Percentiles rank a stretch among this genome's conserved stretches.
Conservation (phyloP, 164 flowering plant species). For the Cinnamomum micranthum region DNA sequence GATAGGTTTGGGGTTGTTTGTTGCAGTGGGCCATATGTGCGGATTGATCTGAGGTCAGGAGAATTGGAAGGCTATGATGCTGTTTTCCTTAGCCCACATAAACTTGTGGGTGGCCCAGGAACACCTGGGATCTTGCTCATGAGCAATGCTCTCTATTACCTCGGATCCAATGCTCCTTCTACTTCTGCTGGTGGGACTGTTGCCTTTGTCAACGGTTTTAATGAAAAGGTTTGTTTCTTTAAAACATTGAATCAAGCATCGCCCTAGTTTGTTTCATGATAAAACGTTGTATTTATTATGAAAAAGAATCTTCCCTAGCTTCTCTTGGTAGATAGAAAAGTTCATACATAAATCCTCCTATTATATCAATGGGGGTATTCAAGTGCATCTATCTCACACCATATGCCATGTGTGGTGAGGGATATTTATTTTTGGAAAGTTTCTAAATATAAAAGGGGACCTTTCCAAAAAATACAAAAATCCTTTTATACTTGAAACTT, state of each 20-base stretch:
- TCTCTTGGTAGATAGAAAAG: too few species aligned
- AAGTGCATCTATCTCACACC: too few species aligned
- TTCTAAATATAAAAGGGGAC: too few species aligned
- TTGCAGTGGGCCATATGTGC: constrained; percentile 54
- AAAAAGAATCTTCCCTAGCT: too few species aligned
- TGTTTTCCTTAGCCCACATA: constrained; percentile 68
- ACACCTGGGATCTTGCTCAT: constrained; percentile 60
- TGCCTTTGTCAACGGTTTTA: constrained; percentile 53
- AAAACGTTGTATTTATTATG: too few species aligned
- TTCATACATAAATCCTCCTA: too few species aligned
- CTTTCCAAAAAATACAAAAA: too few species aligned
- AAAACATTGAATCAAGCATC: neutral
- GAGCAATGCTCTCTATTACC: constrained; percentile 48
- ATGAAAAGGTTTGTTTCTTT: constrained; percentile 33
- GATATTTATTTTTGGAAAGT: too few species aligned
- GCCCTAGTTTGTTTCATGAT: too few species aligned
- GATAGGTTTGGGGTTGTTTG: neutral
- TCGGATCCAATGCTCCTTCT: constrained; percentile 51
- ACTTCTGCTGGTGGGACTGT: constrained; percentile 87
- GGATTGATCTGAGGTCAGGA: constrained; percentile 67
- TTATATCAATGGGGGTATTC: too few species aligned
- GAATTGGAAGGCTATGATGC: constrained; percentile 78
- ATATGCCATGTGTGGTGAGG: too few species aligned
- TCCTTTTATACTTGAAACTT: too few species aligned
- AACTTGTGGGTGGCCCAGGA: constrained; percentile 84